Conservation (phyloP, 2,329 filamentous ascomycete genomes). For the Verticillium nonalfalfae region DNA sequence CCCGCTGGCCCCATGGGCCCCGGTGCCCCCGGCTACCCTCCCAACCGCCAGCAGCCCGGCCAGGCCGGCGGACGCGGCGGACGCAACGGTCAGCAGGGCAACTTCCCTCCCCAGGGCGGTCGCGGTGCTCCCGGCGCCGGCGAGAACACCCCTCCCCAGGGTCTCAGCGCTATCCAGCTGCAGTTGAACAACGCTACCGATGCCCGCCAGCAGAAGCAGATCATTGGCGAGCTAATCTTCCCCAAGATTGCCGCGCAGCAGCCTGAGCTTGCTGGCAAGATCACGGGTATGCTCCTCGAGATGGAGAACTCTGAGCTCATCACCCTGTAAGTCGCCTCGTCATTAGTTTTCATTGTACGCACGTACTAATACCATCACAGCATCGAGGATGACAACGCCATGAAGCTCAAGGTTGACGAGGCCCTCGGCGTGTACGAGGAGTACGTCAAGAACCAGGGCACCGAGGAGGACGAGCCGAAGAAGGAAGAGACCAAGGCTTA, state of each 20-base stretch:
- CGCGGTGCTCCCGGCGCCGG: slow-evolving; percentile 25
- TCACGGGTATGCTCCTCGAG: slow-evolving; percentile 98
- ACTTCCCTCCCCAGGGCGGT: slow-evolving; percentile 39
- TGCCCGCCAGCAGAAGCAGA: slow-evolving; percentile 90
- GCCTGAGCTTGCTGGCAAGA: slow-evolving; percentile 95
- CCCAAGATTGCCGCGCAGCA: slow-evolving; percentile 96
- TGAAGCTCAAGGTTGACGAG: slow-evolving; percentile 95
- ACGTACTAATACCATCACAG: slow-evolving; percentile 37
- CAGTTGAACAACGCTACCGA: slow-evolving; percentile 50
- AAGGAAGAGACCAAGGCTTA: slow-evolving; percentile 37
- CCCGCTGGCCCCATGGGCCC: slow-evolving; percentile 50
- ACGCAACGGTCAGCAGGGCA: slow-evolving; percentile 30
- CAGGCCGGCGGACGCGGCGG: slow-evolving; percentile 35
- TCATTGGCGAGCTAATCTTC: slow-evolving; percentile 95
- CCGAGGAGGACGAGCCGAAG: slow-evolving; percentile 46
- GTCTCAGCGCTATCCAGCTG: slow-evolving; percentile 36
- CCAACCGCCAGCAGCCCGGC: slow-evolving; percentile 40
- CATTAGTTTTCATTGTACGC: not conserved
- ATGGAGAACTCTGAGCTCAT: slow-evolving; percentile 97
- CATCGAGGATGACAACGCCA: slow-evolving; percentile 81
- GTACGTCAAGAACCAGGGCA: slow-evolving; percentile 82
- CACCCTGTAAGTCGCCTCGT: slow-evolving; percentile 69
- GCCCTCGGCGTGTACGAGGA: slow-evolving; percentile 96
- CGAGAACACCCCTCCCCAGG: slow-evolving; percentile 2
- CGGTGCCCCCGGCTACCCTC: slow-evolving; percentile 51